Conservation (phyloP, 345 rosid species). For the Rhodomyrtus tomentosa region DNA sequence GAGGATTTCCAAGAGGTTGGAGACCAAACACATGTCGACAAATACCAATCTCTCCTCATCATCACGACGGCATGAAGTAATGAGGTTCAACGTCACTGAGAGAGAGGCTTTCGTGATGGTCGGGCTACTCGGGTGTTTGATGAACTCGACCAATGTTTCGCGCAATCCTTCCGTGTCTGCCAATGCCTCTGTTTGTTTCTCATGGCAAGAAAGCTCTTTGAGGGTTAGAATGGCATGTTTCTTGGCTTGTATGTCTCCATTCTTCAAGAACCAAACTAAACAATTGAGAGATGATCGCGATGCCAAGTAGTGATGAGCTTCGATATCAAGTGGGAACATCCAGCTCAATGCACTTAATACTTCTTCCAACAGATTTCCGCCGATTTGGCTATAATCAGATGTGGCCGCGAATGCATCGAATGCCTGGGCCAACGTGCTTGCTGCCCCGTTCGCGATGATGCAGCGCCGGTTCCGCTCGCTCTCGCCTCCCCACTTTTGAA, state of each 20-base stretch:
- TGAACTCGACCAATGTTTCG: constrained; percentile 7
- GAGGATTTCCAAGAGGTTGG: constrained; percentile 11
- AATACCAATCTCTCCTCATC: constrained; percentile 6
- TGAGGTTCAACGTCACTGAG: constrained; percentile 16
- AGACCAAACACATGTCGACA: constrained; percentile 17
- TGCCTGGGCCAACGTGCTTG: constrained; percentile 11
- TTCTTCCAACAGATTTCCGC: constrained; percentile 13
- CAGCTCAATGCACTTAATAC: constrained; percentile 12
- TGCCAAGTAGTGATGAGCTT: constrained; percentile 13
- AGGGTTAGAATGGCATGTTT: constrained; percentile 17
- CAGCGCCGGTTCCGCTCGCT: constrained; percentile 37
- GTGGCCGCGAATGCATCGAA: constrained; percentile 22
- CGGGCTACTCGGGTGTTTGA: constrained; percentile 17
- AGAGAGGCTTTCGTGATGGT: constrained; percentile 26
- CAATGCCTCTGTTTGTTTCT: constrained; percentile 1
- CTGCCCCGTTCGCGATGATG: constrained; percentile 12
- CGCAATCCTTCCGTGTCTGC: constrained; percentile 10
- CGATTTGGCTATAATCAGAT: not conserved
- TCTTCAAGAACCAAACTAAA: constrained; percentile 21
- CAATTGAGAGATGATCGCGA: constrained; percentile 15
- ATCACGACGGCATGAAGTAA: not conserved
- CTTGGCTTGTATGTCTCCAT: constrained; percentile 9
- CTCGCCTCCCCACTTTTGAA: constrained; percentile 29
- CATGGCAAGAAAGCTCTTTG: constrained; percentile 14
- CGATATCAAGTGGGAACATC: constrained; percentile 30